phyloP scores from a whole-genome alignment of 768 basidiomycete genomes.

The Rhodotorula paludigena region DNA sequence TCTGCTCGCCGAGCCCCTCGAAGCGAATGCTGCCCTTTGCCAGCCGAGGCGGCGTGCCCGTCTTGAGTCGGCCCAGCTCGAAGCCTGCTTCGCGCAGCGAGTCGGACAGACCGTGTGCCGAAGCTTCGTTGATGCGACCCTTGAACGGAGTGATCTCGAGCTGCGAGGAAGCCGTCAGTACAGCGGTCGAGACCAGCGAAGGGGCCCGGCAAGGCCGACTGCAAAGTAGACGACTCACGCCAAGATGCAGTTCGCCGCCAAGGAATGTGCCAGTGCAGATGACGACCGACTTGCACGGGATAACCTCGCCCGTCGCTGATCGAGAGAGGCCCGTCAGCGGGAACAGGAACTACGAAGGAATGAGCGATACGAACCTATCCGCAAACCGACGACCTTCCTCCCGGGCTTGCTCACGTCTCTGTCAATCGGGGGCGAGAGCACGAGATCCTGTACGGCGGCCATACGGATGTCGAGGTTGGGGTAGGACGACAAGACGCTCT shows the following conservation, averaged over 20 bases:
- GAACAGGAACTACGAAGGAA: background rate
- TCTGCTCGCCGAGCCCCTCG: conserved; percentile 57
- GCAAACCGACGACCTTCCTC: conserved; percentile 28
- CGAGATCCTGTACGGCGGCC: conserved; percentile 47
- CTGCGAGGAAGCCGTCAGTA: too few species aligned
- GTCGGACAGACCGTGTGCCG: conserved; percentile 63
- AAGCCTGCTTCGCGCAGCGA: conserved; percentile 73
- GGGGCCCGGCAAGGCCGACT: too few species aligned
- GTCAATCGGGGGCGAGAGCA: conserved; percentile 55
- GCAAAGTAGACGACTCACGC: too few species aligned
- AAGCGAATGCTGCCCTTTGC: conserved; percentile 68
- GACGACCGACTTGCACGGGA: conserved; percentile 73
- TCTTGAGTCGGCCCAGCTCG: conserved; percentile 72
- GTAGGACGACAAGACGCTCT: conserved; percentile 61
- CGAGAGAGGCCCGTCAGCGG: background rate
- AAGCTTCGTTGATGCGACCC: conserved; percentile 39
- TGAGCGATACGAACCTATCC: conserved; percentile 15
- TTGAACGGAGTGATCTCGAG: conserved; percentile 36
- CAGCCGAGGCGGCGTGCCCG: conserved; percentile 75
- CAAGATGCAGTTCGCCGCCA: conserved; percentile 85
- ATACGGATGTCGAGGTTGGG: conserved; percentile 54
- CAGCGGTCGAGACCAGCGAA: too few species aligned
- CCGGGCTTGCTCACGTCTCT: background rate
- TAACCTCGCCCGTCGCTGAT: conserved; percentile 70
- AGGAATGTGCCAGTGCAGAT: conserved; percentile 89